phyloP scores from a whole-genome alignment of 257 asterid species.

The Mitragyna speciosa region DNA sequence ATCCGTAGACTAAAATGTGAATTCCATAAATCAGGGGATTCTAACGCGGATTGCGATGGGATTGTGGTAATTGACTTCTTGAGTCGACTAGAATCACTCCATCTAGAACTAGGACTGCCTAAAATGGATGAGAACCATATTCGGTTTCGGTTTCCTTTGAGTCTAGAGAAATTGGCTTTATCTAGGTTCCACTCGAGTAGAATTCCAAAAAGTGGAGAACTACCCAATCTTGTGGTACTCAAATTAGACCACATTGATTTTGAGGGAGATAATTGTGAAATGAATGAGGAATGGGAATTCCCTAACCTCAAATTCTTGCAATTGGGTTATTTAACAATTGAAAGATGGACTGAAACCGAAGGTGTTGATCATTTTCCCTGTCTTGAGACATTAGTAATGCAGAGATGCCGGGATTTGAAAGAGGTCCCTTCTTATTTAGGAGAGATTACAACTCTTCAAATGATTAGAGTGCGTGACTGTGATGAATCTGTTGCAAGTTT shows the following conservation, averaged over 20 bases:
- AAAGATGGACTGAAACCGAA: not conserved
- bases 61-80: not conserved
- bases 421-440: not conserved
- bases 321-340: not conserved
- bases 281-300: not conserved
- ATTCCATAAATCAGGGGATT: not conserved
- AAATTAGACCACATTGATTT: not conserved
- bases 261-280: not conserved
- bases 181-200: not conserved
- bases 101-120: no score
- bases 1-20: not conserved
- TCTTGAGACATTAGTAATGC: not conserved
- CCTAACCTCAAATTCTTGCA: slow-evolving; percentile 11
- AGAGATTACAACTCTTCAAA: no score
- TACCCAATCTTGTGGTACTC: slow-evolving; percentile 3
- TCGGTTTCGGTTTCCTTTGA: not conserved
- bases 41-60: not conserved
- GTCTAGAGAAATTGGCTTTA: not conserved
- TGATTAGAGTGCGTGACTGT: not conserved
- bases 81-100: slow-evolving; percentile 1
- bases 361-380: not conserved
- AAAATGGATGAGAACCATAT: not conserved
- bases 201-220: not conserved
- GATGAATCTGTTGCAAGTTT: not conserved
- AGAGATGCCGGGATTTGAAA: not conserved